Conservation (phyloP, 169 alveolate genomes). For the Cryptosporidium andersoni region DNA sequence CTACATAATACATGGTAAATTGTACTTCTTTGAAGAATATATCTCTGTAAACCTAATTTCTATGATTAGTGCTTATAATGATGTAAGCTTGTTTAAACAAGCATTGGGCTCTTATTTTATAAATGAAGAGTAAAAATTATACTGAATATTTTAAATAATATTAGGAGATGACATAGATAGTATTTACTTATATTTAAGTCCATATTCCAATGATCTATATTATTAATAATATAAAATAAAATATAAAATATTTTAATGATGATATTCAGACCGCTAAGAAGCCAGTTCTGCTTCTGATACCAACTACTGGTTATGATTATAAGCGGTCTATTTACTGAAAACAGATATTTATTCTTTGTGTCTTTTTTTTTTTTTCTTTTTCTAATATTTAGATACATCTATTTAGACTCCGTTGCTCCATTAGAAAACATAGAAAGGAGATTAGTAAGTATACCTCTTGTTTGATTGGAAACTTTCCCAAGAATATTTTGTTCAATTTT, state of each 20-base stretch:
- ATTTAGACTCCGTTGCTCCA: not conserved
- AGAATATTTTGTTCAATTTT: constrained; percentile 38
- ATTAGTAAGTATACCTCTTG: constrained; percentile 14
- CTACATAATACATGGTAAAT: too few relatives aligned
- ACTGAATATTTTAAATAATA: constrained; percentile 34
- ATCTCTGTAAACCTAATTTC: not conserved
- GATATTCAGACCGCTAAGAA: constrained; percentile 56
- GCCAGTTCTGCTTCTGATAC: constrained; percentile 73
- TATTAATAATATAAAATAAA: not conserved
- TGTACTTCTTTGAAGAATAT: not conserved
- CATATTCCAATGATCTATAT: not conserved
- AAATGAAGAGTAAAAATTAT: constrained; percentile 27
- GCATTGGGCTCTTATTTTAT: constrained; percentile 70
- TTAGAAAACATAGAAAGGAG: constrained; percentile 24
- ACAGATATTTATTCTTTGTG: not conserved
- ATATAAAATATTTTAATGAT: constrained; percentile 12
- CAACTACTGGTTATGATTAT: constrained; percentile 57
- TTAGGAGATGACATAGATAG: not conserved
- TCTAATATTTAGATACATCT: not conserved
- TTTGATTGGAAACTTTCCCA: constrained; percentile 3
- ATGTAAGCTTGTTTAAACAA: not conserved
- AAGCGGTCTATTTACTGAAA: constrained; percentile 66
- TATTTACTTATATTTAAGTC: not conserved
- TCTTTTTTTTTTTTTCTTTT: not conserved
- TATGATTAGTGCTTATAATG: not conserved